Base-by-base conservation (phyloP, 352 stramenopile species). In the Globisporangium perplexum region DNA sequence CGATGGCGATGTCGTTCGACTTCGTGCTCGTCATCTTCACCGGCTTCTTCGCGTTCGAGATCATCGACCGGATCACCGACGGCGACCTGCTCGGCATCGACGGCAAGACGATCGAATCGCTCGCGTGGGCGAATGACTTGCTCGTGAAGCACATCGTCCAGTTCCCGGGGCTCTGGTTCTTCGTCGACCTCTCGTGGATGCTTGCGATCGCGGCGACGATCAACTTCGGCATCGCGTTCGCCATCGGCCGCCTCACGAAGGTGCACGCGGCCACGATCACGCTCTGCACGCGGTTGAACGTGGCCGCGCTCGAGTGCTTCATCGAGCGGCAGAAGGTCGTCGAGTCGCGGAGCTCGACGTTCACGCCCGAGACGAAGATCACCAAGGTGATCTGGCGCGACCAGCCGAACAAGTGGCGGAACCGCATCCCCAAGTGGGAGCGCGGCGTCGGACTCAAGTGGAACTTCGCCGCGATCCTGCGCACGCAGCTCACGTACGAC, bases 41-140 rank as follows among this genome's bases (percentile, higher is more conserved):
- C 18, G 93, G 75, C 0, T 86, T 95, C 22, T 66, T 98, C 20
- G 87, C 92, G 6, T 99, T 98, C 68, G 89, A 97, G 35, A 63
- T 98, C 22, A 74, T 99, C 14, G 95, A 99, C 71, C 86, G 95
- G 54, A 79, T 99, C 57, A 98, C 95, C 1, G 93, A 97, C 43
- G 80, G 84, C 20, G 95, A 93, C 63, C 73, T 95, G 8, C 77
- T 98, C 17, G 77, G 77, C 5, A 81, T 74, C 41, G 74, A 88
- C 43, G 63, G 71, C 50, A 72, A 66, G 17, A 58, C 59, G 0
- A 50, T 78, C 7, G 66, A 60, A 35, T 57, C 66, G 3, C 66
- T 89, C 47, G 50, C 80, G 18, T 91, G 77, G 80, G 72, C 68
- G 8, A 75, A 74, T 3, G 60, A 78, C 7, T 59, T 70, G 49